Conservation (phyloP, 148 eudicot genomes). For the Linanthus parryae region DNA sequence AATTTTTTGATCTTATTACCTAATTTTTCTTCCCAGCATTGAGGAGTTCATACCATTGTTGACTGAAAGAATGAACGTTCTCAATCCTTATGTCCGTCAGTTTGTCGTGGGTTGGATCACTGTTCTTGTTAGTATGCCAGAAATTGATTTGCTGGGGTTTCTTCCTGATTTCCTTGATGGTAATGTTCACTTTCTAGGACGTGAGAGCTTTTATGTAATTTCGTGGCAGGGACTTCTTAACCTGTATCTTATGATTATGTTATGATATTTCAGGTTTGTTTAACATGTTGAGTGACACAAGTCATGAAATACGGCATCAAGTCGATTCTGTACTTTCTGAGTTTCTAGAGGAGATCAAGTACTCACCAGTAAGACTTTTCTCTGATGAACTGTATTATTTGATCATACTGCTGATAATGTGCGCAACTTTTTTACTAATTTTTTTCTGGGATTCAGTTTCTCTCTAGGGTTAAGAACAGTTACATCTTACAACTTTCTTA, state of each 20-base stretch:
- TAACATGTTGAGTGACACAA: slow-evolving; percentile 86
- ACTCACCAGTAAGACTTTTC: slow-evolving; percentile 71
- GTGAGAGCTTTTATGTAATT: not conserved
- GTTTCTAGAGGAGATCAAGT: slow-evolving; percentile 90
- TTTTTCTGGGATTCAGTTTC: no score
- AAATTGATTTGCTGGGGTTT: slow-evolving; percentile 92
- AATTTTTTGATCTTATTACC: slow-evolving; percentile 7
- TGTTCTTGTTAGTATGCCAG: slow-evolving; percentile 90
- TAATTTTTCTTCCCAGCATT: slow-evolving; percentile 42
- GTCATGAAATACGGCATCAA: slow-evolving; percentile 93
- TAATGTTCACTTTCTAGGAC: slow-evolving; percentile 20
- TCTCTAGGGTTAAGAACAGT: no score
- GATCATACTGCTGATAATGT: no score
- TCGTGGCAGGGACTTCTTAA: not conserved
- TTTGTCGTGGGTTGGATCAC: slow-evolving; percentile 98
- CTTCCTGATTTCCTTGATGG: slow-evolving; percentile 99
- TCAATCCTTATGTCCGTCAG: slow-evolving; percentile 89
- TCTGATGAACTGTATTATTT: no score
- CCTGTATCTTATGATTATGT: slow-evolving; percentile 6
- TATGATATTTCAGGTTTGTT: slow-evolving; percentile 61
- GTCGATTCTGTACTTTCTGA: slow-evolving; percentile 92
- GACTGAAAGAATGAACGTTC: slow-evolving; percentile 91
- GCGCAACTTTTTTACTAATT: no score
- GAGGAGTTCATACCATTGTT: slow-evolving; percentile 94
- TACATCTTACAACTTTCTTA: no score